Conservation (phyloP, 1,284 basidiomycete species). For the Leucoagaricus sp. region DNA sequence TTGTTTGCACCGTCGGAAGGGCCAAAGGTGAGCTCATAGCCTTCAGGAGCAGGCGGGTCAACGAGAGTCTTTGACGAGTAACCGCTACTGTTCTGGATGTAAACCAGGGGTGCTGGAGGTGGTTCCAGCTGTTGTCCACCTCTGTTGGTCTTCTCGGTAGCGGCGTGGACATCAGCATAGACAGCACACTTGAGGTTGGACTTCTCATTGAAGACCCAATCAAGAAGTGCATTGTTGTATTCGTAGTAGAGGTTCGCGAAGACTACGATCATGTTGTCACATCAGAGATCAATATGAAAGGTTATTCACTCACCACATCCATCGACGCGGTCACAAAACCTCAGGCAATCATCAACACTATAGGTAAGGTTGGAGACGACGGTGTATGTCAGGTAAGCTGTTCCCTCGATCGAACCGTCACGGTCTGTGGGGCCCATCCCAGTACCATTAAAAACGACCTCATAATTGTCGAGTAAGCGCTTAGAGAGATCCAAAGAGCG, state of each 20-base stretch:
- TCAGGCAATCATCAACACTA: conserved; percentile 37
- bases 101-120: conserved; percentile 32
- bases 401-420: conserved; percentile 45
- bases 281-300: background rate
- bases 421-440: conserved; percentile 32
- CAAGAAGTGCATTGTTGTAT: conserved; percentile 40
- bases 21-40: conserved; percentile 44
- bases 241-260: conserved; percentile 49
- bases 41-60: conserved; percentile 35
- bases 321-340: conserved; percentile 32
- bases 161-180: conserved; percentile 37
- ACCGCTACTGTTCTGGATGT: conserved; percentile 41
- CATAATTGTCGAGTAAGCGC: conserved; percentile 30
- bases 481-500: conserved; percentile 14
- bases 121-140: conserved; percentile 34
- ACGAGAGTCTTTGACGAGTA: conserved; percentile 34
- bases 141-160: conserved; percentile 35
- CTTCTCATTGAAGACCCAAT: conserved; percentile 33
- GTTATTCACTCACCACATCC: conserved; percentile 34
- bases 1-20: conserved; percentile 45
- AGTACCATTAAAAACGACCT: conserved; percentile 38
- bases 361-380: conserved; percentile 40
- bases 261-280: conserved; percentile 27
- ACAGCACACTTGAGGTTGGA: conserved; percentile 47
- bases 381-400: conserved; percentile 41